Evolutionary conservation across 768 basidiomycete genomes (phyloP).

Genomic region (Cystobasidium onofrii): DNA sequence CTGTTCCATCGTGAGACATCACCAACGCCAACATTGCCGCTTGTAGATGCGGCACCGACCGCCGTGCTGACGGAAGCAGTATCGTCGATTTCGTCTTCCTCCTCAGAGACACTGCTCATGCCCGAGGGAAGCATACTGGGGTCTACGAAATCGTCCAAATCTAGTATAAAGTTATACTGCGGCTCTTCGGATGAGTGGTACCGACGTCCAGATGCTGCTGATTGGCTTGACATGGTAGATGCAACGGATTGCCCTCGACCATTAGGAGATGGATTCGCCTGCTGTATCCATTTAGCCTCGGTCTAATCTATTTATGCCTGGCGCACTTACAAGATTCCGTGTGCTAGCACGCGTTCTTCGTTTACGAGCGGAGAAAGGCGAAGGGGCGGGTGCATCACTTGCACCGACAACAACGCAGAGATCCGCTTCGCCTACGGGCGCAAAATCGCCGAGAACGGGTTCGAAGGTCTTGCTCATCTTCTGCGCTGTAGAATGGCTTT

Average conservation of each 20-base stretch:
- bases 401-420: conserved; percentile 25
- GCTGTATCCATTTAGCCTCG: background rate
- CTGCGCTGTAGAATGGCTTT: background rate
- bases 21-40: conserved; percentile 4
- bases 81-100: conserved; percentile 21
- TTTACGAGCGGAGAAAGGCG: conserved; percentile 26
- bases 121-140: background rate
- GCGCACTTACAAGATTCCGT: background rate
- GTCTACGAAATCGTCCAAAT: conserved; percentile 27
- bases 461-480: background rate
- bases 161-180: conserved; percentile 19
- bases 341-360: background rate
- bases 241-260: conserved; percentile 11
- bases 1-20: conserved; percentile 40
- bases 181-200: conserved; percentile 8
- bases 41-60: background rate
- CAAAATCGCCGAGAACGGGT: conserved; percentile 25
- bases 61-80: conserved; percentile 26
- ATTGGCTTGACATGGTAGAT: conserved; percentile 36
- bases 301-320: background rate
- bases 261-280: conserved; percentile 9
- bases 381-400: conserved; percentile 13
- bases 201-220: conserved; percentile 35
- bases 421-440: conserved; percentile 17
- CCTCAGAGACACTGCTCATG: conserved; percentile 35